phyloP scores from a whole-genome alignment of 83 land plant genomes.

The Diphasiastrum complanatum region DNA sequence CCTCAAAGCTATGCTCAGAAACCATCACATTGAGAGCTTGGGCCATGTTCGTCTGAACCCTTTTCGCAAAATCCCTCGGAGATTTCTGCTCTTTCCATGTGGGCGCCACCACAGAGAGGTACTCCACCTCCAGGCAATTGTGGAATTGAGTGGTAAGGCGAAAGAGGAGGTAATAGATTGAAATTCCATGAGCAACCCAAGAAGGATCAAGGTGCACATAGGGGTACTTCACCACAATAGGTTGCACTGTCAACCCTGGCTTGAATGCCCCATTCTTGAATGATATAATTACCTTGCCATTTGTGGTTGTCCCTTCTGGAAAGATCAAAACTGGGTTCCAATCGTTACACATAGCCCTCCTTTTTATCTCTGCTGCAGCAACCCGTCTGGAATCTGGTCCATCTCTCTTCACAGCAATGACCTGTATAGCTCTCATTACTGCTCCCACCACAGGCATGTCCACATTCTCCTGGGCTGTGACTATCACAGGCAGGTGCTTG shows the following conservation, averaged over 20 bases:
- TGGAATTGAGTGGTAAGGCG: slow-evolving; percentile 39
- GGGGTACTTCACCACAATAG: slow-evolving; percentile 30
- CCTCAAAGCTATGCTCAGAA: slow-evolving; percentile 30
- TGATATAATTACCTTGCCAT: slow-evolving; percentile 24
- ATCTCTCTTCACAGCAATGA: slow-evolving; percentile 26
- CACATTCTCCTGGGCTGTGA: slow-evolving; percentile 37
- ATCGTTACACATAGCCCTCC: slow-evolving; percentile 28
- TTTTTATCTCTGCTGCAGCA: slow-evolving; percentile 31
- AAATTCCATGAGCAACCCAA: slow-evolving; percentile 32
- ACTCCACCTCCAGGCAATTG: slow-evolving; percentile 43
- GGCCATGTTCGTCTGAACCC: slow-evolving; percentile 31
- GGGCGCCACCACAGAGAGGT: slow-evolving; percentile 27
- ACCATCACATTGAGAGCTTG: slow-evolving; percentile 25
- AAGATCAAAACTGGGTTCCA: slow-evolving; percentile 33
- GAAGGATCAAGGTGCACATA: slow-evolving; percentile 30
- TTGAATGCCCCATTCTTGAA: slow-evolving; percentile 41
- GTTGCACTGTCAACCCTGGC: slow-evolving; percentile 34
- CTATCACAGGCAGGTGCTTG: slow-evolving; percentile 34
- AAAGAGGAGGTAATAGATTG: slow-evolving; percentile 16
- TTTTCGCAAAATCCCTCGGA: slow-evolving; percentile 26
- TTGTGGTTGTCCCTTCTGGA: slow-evolving; percentile 40
- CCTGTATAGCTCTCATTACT: slow-evolving; percentile 28
- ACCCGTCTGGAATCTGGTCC: slow-evolving; percentile 25
- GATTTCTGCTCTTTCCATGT: slow-evolving; percentile 20
- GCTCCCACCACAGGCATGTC: slow-evolving; percentile 26